Percentiles rank a stretch among this genome's conserved stretches.
These are phyloP conservation scores for Pseudogymnoascus destructans DNA, from an alignment of 2,329 filamentous ascomycete genomes.

Conservation along the genomic window DNA sequence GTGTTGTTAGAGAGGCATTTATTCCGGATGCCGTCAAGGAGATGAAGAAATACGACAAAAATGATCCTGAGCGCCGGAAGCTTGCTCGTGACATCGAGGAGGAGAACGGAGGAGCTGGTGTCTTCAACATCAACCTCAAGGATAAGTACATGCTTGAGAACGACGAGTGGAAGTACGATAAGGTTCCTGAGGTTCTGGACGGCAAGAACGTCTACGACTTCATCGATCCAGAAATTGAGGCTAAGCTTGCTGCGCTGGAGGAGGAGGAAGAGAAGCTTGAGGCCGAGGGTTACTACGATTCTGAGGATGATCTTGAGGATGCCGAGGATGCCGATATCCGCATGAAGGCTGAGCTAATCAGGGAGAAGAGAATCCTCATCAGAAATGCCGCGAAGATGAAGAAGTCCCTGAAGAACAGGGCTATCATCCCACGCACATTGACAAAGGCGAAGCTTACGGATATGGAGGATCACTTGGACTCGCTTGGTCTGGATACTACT, in stretches of 20 bases:
- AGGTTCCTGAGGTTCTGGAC: slow-evolving; percentile 84
- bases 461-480: slow-evolving; percentile 75
- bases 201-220: slow-evolving; percentile 98
- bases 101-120: slow-evolving; percentile 86
- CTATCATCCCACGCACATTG: slow-evolving; percentile 74
- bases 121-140: slow-evolving; percentile 87
- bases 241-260: slow-evolving; percentile 80
- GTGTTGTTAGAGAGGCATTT: slow-evolving; percentile 64
- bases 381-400: slow-evolving; percentile 90
- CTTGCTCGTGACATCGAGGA: slow-evolving; percentile 81
- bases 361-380: slow-evolving; percentile 85
- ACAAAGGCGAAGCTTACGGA: slow-evolving; percentile 72
- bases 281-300: slow-evolving; percentile 86
- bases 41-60: slow-evolving; percentile 79
- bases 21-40: slow-evolving; percentile 76
- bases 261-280: slow-evolving; percentile 91
- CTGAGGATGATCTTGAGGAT: slow-evolving; percentile 67
- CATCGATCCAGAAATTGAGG: slow-evolving; percentile 91
- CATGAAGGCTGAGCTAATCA: slow-evolving; percentile 87
- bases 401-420: slow-evolving; percentile 94
- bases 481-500: slow-evolving; percentile 72
- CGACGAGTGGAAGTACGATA: slow-evolving; percentile 91
- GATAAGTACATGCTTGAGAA: slow-evolving; percentile 79
- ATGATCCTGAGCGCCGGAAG: slow-evolving; percentile 68
- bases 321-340: slow-evolving; percentile 77